phyloP scores from a whole-genome alignment of 176 grass and related monocot species.

The Bonia amplexicaulis region DNA sequence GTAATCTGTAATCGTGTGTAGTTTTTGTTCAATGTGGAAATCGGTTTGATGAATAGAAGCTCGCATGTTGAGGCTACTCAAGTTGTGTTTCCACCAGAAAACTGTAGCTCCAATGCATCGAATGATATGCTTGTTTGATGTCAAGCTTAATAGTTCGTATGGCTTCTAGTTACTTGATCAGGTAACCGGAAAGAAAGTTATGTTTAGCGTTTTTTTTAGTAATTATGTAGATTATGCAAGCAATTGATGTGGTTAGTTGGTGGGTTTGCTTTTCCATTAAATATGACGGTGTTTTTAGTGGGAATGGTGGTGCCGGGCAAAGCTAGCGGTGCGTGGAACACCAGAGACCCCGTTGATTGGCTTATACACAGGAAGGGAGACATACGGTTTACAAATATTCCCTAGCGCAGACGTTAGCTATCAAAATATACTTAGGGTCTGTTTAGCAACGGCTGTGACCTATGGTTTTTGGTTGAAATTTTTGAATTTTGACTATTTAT shows the following conservation, averaged over 20 bases:
- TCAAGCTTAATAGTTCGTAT: neutral
- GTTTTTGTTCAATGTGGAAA: neutral
- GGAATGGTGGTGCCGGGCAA: constrained; percentile 95
- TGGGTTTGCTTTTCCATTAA: constrained; percentile 3
- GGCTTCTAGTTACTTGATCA: neutral
- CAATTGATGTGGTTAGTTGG: neutral
- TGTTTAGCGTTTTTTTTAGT: neutral
- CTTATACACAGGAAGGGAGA: constrained; percentile 90
- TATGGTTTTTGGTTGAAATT: too few relatives aligned
- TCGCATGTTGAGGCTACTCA: neutral
- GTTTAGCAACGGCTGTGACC: too few relatives aligned
- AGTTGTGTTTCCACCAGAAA: neutral
- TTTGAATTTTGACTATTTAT: too few relatives aligned
- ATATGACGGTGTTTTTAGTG: constrained; percentile 37
- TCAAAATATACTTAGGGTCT: too few relatives aligned
- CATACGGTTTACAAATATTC: constrained; percentile 80
- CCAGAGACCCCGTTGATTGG: constrained; percentile 64
- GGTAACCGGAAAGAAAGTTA: neutral
- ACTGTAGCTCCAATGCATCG: neutral
- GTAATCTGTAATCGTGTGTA: neutral
- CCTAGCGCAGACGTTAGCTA: constrained; percentile 70
- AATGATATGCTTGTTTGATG: neutral
- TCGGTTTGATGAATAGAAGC: neutral
- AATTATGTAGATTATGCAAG: neutral
- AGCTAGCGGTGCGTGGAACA: constrained; percentile 84